Evolutionary conservation across 1,284 basidiomycete species (phyloP), one percentile per base, ranked within the genome.

Genomic region (Cutaneotrichosporon cavernicola): DNA sequence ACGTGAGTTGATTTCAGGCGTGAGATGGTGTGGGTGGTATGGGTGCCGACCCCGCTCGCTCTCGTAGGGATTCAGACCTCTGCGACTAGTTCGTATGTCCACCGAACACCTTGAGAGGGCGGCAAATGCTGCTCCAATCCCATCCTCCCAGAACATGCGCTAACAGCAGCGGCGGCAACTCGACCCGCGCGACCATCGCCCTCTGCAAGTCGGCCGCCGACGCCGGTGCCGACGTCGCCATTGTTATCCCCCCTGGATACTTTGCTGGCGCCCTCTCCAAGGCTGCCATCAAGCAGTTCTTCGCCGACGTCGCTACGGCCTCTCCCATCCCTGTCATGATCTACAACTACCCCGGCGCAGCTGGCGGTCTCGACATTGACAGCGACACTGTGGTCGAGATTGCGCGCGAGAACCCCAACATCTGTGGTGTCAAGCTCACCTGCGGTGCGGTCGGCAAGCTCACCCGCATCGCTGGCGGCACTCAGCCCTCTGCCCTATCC

Each of bases 371-470:
- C 71, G 90, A 95, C 81, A 79, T 95, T 67, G 90, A 93, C 80
- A 92, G 90, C 13, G 90, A 94, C 77, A 80, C 91, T 51, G 88
- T 96, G 72, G 85, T 85, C 21, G 89, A 92, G 70, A 86, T 96
- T 59, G 91, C 91, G 2, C 78, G 77, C 30, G 86, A 72, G 61
- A 80, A 79, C 31, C 67, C 76, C 65, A 83, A 83, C 75, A 80
- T 83, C 61, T 88, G 86, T 73, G 92, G 92, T 36, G 88, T 93
- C 65, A 96, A 95, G 81, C 85, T 94, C 69, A 94, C 91, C 34
- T 95, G 92, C 74, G 91, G 90, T 50, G 90, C 90, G 69, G 90
- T 96, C 65, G 92, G 92, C 62, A 96, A 96, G 81, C 84, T 94
- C 70, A 90, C 89, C 30, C 86, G 92, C 56, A 89, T 96, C 69